Percentiles rank a stretch among this genome's conserved stretches.
These are phyloP conservation scores for Malus hybrid DNA, from an alignment of 331 rosid species.

Conservation along the genomic window DNA sequence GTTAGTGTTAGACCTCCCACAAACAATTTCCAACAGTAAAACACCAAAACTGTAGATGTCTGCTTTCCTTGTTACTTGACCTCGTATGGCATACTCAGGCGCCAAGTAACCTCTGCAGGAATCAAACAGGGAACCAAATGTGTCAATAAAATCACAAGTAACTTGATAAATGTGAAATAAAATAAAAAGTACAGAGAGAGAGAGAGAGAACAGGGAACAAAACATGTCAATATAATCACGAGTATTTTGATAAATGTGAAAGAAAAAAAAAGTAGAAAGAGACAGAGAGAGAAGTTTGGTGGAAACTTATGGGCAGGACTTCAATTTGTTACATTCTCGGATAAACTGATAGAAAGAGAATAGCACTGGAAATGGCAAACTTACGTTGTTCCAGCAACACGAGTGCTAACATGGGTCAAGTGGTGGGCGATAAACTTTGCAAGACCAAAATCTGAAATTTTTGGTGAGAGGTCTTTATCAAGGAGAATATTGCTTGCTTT, in stretches of 20 bases:
- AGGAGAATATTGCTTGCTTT: constrained; percentile 77
- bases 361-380: constrained; percentile 19
- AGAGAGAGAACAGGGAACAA: background rate
- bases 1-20: constrained; percentile 74
- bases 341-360: constrained; percentile 2
- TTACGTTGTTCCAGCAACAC: constrained; percentile 81
- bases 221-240: no score
- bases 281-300: background rate
- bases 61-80: constrained; percentile 83
- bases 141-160: background rate
- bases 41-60: constrained; percentile 85
- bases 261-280: background rate
- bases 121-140: constrained; percentile 7
- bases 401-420: constrained; percentile 72
- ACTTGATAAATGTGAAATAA: background rate
- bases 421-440: constrained; percentile 68
- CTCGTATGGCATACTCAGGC: constrained; percentile 82
- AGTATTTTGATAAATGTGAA: no score
- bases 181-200: background rate
- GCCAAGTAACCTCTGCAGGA: constrained; percentile 76
- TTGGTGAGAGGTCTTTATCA: constrained; percentile 47
- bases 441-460: constrained; percentile 84
- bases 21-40: constrained; percentile 65
- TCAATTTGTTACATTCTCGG: background rate
- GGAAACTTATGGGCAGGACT: background rate